Evolutionary conservation across 441 rosid genomes (phyloP), one percentile per base, ranked within the genome.

Genomic region (Oxalis stricta): DNA sequence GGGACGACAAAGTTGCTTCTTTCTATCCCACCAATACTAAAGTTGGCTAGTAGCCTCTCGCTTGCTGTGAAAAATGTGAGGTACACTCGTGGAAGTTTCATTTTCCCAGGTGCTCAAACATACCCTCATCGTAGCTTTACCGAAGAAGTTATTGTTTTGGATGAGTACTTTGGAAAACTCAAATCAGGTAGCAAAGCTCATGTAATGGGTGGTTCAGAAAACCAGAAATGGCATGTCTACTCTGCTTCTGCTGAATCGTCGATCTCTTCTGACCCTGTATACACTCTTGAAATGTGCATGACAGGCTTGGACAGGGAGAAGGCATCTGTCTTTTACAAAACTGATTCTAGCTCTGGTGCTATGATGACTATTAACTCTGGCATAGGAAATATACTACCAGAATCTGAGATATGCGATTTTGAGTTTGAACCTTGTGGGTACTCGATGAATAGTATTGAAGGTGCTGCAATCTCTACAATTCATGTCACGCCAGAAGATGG

Each of bases 271-370:
- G 69, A 53, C 44, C 65, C 64, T 3, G 62, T 73, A 38, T 75
- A 75, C 66, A 82, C 95, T 8, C 11, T 79, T 5, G 93, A 85
- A 75, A 82, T 85, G 82, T 85, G 93, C 65, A 69, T 85, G 93
- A 85, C 89, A 40, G 82, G 76, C 10, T 46, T 82, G 57, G 74
- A 79, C 53, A 58, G 48, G 53, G 62, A 62, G n/a, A 16, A 46
- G 46, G 86, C 89, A 41, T 64, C 74, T 3, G 75, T 85, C 31
- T 85, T 85, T 45, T 76, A 55, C 50, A 76, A 84, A 66, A 45
- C 53, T 5, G 59, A 60, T 40, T 70, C 78, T 0, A 42, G 55
- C 33, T 63, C 71, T 0, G 88, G 84, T 1, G 63, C 73, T 17
- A 49, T 33, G 21, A 79, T 85, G 93, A 85, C 89, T 10, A 18